Conservation (phyloP, 1,284 basidiomycete species). For the Ceratobasidium sp. region DNA sequence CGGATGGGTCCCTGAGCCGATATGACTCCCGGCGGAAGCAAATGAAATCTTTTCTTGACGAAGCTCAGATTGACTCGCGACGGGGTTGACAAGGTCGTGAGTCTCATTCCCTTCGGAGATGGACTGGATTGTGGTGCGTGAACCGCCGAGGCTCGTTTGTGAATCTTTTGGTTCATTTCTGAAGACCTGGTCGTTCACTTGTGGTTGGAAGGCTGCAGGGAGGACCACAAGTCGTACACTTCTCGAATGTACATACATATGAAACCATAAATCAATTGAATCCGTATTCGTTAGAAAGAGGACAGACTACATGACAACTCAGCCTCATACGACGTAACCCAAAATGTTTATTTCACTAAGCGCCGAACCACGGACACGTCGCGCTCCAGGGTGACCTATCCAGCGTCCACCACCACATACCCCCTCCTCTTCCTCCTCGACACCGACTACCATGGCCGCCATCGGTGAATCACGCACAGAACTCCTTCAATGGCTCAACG, state of each 20-base stretch:
- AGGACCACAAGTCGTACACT: conserved; percentile 5
- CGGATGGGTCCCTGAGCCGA: conserved; percentile 19
- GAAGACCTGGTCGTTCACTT: not conserved
- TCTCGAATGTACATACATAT: not conserved
- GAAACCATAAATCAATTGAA: not conserved
- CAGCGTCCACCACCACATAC: conserved; percentile 15
- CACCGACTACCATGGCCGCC: conserved; percentile 52
- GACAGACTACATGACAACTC: too few species aligned
- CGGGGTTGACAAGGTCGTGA: conserved; percentile 10
- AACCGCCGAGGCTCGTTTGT: not conserved
- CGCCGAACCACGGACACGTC: conserved; percentile 41
- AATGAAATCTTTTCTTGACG: conserved; percentile 2
- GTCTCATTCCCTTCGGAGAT: conserved; percentile 45
- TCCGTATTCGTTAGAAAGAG: not conserved
- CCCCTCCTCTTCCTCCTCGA: not conserved
- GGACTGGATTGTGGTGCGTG: conserved; percentile 19
- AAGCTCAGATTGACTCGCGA: conserved; percentile 46
- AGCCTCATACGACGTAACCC: not conserved
- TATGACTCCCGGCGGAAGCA: conserved; percentile 21
- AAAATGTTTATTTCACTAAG: conserved; percentile 17
- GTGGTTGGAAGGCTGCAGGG: conserved; percentile 5
- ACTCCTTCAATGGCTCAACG: conserved; percentile 93
- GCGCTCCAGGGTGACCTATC: conserved; percentile 31
- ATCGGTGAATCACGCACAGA: conserved; percentile 80
- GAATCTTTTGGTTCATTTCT: not conserved